phyloP scores from a whole-genome alignment of 163 green algal species.

The Scenedesmus sp. region DNA sequence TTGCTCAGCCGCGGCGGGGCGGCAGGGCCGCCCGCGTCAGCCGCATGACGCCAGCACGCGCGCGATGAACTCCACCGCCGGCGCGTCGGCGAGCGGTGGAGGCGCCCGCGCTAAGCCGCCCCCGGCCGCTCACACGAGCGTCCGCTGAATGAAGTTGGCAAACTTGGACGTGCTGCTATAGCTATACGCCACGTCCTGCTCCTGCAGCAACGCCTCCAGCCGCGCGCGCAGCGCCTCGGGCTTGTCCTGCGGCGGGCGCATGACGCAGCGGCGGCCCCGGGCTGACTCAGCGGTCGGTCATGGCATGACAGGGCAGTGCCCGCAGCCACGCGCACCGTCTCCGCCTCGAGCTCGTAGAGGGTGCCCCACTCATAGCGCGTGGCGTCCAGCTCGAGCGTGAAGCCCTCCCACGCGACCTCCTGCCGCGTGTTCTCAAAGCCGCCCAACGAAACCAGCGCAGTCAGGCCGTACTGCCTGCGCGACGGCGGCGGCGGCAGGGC shows the following conservation, averaged over 20 bases:
- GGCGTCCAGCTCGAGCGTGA: constrained; percentile 91
- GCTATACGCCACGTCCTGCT: constrained; percentile 68
- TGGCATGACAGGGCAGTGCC: too few species aligned
- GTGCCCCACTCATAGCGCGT: constrained; percentile 89
- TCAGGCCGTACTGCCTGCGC: constrained; percentile 45
- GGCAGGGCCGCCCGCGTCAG: background rate
- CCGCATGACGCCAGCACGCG: background rate
- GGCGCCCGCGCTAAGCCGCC: too few species aligned
- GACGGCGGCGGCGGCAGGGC: too few species aligned
- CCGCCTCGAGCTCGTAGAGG: constrained; percentile 92
- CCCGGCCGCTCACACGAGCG: constrained; percentile 58
- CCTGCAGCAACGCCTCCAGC: constrained; percentile 76
- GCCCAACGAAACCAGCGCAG: constrained; percentile 77
- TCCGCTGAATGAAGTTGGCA: constrained; percentile 85
- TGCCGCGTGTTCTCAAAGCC: constrained; percentile 90
- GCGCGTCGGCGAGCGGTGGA: too few species aligned
- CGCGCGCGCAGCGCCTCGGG: constrained; percentile 77
- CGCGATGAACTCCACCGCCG: background rate
- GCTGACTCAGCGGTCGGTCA: too few species aligned
- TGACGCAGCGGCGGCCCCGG: too few species aligned
- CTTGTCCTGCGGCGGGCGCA: constrained; percentile 56
- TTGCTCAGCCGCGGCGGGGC: too few species aligned
- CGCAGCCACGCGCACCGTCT: constrained; percentile 73
- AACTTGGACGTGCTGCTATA: constrained; percentile 90
- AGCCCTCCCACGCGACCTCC: constrained; percentile 77